Evolutionary conservation across 1,284 basidiomycete species (phyloP), one percentile per base, ranked within the genome.

Genomic region (Boletus mariae): DNA sequence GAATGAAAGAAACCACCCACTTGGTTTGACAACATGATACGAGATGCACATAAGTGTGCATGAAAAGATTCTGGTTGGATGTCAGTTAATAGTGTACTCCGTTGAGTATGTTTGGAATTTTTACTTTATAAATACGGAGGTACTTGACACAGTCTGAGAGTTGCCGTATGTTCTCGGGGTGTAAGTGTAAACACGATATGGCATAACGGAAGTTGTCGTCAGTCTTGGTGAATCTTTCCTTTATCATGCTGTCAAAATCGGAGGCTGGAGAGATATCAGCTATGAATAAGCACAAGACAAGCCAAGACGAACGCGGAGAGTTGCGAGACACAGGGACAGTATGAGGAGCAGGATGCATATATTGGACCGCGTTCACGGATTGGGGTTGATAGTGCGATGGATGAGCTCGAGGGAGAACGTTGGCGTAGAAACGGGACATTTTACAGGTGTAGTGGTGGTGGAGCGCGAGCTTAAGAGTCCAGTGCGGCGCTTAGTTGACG

Each of bases 1-100:
- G 13, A n/a, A 38, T 4, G 37, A 37, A 41, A 12, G 35, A 47
- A 28, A 12, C 3, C 7, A 42, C 47, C 35, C 5, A 57, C 64
- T 43, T 25, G 42, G 49, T 5, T 26, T 20, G 10, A 37, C 48
- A 56, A 48, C 64, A 69, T 15, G 11, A 45, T 23, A 42, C 40
- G 17, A 68, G 12, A 49, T 70, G 67, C 20, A 56, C 38, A 44
- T 57, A 70, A 5, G 54, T 60, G 41, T 66, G 45, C 53, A 66
- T 49, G 25, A 66, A 65, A 29, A 70, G 52, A 50, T 59, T n/a
- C 65, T 66, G 47, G 48, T 38, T 20, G 23, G 5, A 20, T 11
- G 49, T 66, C 47, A 64, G 46, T 15, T 28, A 28, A 35, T 28
- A 6, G 11, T 29, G n/a, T 17, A 23, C 11, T 28, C 23, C 2